Conservation (phyloP, 306 rosid species). For the Trichosanthes cucumerina region DNA sequence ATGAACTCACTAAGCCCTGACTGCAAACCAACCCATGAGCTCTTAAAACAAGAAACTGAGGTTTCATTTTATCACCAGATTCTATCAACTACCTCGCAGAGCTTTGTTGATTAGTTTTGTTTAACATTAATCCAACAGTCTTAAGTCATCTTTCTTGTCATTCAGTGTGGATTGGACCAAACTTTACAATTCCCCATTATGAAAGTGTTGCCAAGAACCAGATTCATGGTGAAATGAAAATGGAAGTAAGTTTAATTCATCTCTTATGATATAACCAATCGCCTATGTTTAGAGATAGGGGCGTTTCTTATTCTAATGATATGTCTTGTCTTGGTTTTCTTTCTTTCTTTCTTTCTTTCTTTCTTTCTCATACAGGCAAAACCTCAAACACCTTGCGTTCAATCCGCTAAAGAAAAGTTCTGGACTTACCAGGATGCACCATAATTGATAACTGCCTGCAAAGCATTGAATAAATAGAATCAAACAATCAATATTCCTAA, state of each 20-base stretch:
- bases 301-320: not conserved
- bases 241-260: not conserved
- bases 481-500: not conserved
- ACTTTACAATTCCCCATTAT: not conserved
- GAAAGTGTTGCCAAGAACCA: not conserved
- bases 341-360: not conserved
- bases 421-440: conserved; percentile 76
- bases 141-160: not conserved
- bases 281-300: not conserved
- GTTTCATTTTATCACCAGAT: not conserved
- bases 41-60: not conserved
- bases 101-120: not conserved
- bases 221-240: not conserved
- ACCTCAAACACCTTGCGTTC: conserved; percentile 28
- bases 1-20: not conserved
- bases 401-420: not conserved
- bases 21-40: not conserved
- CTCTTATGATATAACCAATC: not conserved
- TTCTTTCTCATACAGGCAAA: not conserved
- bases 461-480: not conserved
- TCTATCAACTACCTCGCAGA: not conserved
- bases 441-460: conserved; percentile 85
- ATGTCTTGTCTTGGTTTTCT: too few species aligned
- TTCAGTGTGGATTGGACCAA: not conserved
- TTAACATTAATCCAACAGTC: not conserved